Percentiles rank a stretch among this genome's conserved stretches.
These are phyloP conservation scores for Leccinum fibrillosum DNA, from an alignment of 768 basidiomycete species.

Conservation along the genomic window DNA sequence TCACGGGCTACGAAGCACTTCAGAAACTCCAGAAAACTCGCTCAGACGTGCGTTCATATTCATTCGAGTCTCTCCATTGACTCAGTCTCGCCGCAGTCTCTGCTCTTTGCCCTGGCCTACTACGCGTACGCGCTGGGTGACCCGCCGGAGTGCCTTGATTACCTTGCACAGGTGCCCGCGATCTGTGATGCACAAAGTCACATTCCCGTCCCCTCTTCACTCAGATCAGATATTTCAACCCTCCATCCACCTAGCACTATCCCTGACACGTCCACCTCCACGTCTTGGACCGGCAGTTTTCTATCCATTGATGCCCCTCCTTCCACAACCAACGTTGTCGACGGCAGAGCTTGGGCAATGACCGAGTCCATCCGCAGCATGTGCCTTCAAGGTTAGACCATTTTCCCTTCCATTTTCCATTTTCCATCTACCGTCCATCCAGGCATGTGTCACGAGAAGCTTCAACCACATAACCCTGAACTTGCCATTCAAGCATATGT, in stretches of 20 bases:
- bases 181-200: constrained; percentile 53
- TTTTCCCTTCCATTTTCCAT: background rate
- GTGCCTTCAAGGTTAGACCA: constrained; percentile 67
- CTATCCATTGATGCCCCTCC: constrained; percentile 39
- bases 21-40: constrained; percentile 47
- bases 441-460: constrained; percentile 78
- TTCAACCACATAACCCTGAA: constrained; percentile 45
- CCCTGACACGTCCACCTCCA: constrained; percentile 41
- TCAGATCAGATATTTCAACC: constrained; percentile 38
- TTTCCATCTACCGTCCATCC: background rate
- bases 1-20: constrained; percentile 51
- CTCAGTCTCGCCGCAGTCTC: constrained; percentile 45
- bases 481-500: constrained; percentile 59
- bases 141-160: constrained; percentile 58
- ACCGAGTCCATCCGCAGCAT: constrained; percentile 71
- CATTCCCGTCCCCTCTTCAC: constrained; percentile 43
- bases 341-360: constrained; percentile 71
- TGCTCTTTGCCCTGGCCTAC: constrained; percentile 69
- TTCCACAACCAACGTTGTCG: constrained; percentile 52
- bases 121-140: constrained; percentile 75
- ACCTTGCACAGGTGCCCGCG: constrained; percentile 54
- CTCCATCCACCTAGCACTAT: constrained; percentile 36
- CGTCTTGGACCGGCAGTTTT: constrained; percentile 51
- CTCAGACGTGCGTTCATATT: constrained; percentile 51
- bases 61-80: background rate